A percentile compares a stretch with the other conserved stretches of the same genome.
Evolutionary conservation across 306 rosid genomes (phyloP).

Genomic region (Glycyrrhiza uralensis): DNA sequence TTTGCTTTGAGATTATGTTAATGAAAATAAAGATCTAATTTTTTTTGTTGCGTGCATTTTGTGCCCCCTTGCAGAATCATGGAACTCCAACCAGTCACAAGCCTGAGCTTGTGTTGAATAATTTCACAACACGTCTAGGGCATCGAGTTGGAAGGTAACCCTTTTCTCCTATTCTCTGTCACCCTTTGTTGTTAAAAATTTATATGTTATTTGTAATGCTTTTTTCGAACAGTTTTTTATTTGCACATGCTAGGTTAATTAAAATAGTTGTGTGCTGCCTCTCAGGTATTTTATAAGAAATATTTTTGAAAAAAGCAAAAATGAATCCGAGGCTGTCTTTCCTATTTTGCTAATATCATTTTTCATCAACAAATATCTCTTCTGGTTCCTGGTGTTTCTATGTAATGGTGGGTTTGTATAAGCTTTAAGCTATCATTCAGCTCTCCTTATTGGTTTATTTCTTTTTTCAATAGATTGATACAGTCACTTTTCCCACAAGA

Average conservation of each 20-base stretch:
- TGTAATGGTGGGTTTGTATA: slow-evolving; percentile 5
- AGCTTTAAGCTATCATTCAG: slow-evolving; percentile 1
- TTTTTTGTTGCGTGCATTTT: slow-evolving; percentile 4
- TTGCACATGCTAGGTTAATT: neutral
- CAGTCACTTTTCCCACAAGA: slow-evolving; percentile 90
- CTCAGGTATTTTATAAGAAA: neutral
- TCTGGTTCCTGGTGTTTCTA: neutral
- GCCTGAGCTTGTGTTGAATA: slow-evolving; percentile 86
- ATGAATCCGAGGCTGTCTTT: neutral
- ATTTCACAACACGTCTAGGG: slow-evolving; percentile 83
- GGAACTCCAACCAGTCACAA: slow-evolving; percentile 85
- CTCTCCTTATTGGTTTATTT: slow-evolving; percentile 16
- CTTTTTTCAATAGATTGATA: slow-evolving; percentile 50
- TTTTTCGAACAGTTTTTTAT: neutral
- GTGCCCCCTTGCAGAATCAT: slow-evolving; percentile 60
- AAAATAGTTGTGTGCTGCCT: neutral
- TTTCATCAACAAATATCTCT: neutral
- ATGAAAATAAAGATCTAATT: neutral
- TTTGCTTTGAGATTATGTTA: slow-evolving; percentile 10
- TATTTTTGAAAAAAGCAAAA: neutral
- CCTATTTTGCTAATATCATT: neutral
- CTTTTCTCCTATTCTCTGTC: neutral
- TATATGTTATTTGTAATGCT: neutral
- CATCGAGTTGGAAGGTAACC: slow-evolving; percentile 84
- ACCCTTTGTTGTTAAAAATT: neutral